Evolutionary conservation across 371 early-diverging fungal genomes (phyloP), one percentile per base, ranked within the genome.

Genomic region (Parasitella parasitica): DNA sequence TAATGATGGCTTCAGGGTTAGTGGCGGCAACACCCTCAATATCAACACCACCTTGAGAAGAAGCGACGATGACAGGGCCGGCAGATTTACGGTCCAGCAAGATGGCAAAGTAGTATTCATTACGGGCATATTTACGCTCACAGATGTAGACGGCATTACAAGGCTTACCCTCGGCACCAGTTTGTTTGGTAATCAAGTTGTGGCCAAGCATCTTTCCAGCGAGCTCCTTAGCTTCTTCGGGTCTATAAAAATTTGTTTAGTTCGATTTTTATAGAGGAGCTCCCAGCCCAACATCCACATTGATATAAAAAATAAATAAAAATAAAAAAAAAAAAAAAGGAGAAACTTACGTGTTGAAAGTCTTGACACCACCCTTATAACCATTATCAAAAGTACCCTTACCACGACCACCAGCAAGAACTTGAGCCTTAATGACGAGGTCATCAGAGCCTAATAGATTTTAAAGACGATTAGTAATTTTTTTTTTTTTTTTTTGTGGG

Each of bases 101-200:
- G 72, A 98, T 94, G 52, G 99, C 97, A 86, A 98, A 97, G 88
- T 98, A 97, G 86, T 91, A 97, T 83, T 97, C 98, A 64, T 91
- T 90, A 61, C 95, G 93, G 69, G 95, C 91, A 71, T 93, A 94
- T 74, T 94, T 88, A 72, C 96, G 94, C 84, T 98, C 98, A 67
- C 91, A 93, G 66, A 98, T 87, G 77, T 91, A 98, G 59, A 91
- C 95, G 43, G 92, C 80, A 77, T 95, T 94, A 86, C 99, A 98
- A 66, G 87, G 84, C 80, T 96, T 95, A 55, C 99, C 99, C 28
- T 78, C 92, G 63, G 93, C 93, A 53, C 98, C 97, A 26, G 99
- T 98, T 83, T 98, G 98, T 87, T 98, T 98, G 69, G 98, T 98
- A 71, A 97, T 82, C 61, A 98, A 87, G 76, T 91, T 95, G 81